Evolutionary conservation across 345 rosid species (phyloP), one percentile per base, ranked within the genome.

Genomic region (Ceriops zippeliana): DNA sequence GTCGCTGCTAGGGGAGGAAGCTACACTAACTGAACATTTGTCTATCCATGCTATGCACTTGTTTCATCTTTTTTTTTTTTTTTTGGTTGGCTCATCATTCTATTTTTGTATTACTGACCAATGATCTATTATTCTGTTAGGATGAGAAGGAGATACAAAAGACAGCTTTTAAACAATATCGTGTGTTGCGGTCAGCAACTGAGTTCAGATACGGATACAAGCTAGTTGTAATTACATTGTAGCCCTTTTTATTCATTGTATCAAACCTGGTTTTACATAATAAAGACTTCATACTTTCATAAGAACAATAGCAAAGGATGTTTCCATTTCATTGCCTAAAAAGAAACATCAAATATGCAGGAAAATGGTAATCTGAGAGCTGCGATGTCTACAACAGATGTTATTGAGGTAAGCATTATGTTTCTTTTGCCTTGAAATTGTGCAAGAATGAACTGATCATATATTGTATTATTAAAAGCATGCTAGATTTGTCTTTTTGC

Each of bases 181-280:
- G 95, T 49, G 84, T 80, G 16, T 73, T 93, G 75, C 87, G 83
- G 47, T 62, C 85, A 1, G 86, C 97, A 24, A 80, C 88, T 2
- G 91, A 91, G 62, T 93, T 93, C 84, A 86, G 90, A 91, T 91
- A 88, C 71, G 98, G 98, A 77, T 91, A 93, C 90, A 93, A 91
- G 81, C 91, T 91, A 72, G 93, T 93, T 73, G 97, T 91, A 91
- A 86, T 78, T 70, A 67, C 65, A 51, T 21, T 16, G 16, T 72
- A 74, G 35, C 71, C 59, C 52, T 31, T 19, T 49, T 47, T 26
- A 19, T 31, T 2, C 42, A 24, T 27, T 38, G 2, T 46, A 52
- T 15, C n/a, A 42, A 53, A 26, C 27, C 8, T 67, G 22, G 65
- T 22, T 69, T 74, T 24, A 30, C 16, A 27, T 8, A 46, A 20